Percentiles rank a stretch among this genome's conserved stretches.
These are phyloP conservation scores for Malassezia cuniculi DNA, from an alignment of 1,284 basidiomycete genomes.

Conservation along the genomic window DNA sequence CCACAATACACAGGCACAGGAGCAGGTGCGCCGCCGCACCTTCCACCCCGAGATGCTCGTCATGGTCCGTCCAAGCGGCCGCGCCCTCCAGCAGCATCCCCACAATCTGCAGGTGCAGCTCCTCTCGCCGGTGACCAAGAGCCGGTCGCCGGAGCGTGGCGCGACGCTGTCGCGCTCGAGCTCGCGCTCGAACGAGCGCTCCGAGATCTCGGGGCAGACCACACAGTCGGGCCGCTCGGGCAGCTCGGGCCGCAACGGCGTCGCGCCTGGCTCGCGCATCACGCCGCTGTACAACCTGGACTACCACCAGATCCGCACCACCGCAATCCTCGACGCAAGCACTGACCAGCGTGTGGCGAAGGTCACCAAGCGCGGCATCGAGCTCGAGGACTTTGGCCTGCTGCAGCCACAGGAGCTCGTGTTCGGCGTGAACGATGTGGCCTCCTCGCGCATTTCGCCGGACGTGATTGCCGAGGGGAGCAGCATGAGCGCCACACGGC, in stretches of 20 bases:
- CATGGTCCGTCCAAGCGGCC: conserved; percentile 60
- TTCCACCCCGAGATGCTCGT: conserved; percentile 33
- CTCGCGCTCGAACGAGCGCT: conserved; percentile 9
- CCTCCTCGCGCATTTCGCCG: conserved; percentile 10
- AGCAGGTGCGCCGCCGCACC: no score
- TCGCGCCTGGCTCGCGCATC: conserved; percentile 50
- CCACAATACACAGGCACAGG: no score
- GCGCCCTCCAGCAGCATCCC: conserved; percentile 68
- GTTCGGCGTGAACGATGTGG: conserved; percentile 23
- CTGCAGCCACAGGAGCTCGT: conserved; percentile 39
- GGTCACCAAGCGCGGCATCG: conserved; percentile 62
- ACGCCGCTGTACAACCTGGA: conserved; percentile 86
- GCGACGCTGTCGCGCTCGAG: neutral
- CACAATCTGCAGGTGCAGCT: conserved; percentile 87
- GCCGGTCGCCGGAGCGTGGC: no score
- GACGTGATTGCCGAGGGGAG: neutral
- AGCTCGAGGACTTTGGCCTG: conserved; percentile 44
- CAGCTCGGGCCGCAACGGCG: conserved; percentile 4
- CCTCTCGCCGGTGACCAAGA: conserved; percentile 47
- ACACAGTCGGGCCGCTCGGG: conserved; percentile 12
- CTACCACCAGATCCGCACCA: conserved; percentile 81
- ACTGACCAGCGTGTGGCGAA: conserved; percentile 89
- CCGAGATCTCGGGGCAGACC: conserved; percentile 11
- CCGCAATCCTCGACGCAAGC: conserved; percentile 76
- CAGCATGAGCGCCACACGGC: neutral